phyloP scores from a whole-genome alignment of 1,139 yeast genomes.

The Nakaseomyces delphensis region DNA sequence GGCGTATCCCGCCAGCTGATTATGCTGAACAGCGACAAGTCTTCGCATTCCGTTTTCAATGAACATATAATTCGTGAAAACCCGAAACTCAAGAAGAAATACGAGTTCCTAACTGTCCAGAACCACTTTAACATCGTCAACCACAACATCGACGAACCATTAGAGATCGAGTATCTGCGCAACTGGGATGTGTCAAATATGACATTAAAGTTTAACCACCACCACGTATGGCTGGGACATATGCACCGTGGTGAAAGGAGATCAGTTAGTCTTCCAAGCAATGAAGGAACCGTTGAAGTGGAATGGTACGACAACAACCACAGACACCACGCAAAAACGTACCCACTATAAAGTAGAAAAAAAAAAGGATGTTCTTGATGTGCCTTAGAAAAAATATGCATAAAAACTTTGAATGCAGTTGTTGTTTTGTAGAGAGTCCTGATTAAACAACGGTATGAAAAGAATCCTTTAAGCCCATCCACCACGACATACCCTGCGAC shows the following conservation, averaged over 20 bases:
- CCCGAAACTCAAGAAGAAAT: not conserved
- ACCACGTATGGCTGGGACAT: not conserved
- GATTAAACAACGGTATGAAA: too few relatives aligned
- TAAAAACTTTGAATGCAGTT: too few relatives aligned
- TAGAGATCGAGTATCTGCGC: not conserved
- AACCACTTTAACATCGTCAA: not conserved
- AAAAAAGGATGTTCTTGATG: too few relatives aligned
- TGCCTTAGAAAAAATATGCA: too few relatives aligned
- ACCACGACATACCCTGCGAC: too few relatives aligned
- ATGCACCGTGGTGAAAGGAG: not conserved
- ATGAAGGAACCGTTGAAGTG: not conserved
- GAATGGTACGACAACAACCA: constrained; percentile 4
- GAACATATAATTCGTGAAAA: not conserved
- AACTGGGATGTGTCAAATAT: constrained; percentile 1
- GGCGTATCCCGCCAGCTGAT: not conserved
- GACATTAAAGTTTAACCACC: not conserved
- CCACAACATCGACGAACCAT: not conserved
- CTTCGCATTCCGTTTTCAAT: not conserved
- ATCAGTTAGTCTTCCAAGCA: not conserved
- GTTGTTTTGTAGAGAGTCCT: too few relatives aligned
- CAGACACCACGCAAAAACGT: not conserved
- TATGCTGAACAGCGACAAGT: not conserved
- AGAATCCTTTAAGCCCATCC: too few relatives aligned
- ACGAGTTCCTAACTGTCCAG: not conserved
- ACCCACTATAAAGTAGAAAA: not conserved